Conservation (phyloP, 495 filamentous ascomycete species). For the Penicillium salamii region DNA sequence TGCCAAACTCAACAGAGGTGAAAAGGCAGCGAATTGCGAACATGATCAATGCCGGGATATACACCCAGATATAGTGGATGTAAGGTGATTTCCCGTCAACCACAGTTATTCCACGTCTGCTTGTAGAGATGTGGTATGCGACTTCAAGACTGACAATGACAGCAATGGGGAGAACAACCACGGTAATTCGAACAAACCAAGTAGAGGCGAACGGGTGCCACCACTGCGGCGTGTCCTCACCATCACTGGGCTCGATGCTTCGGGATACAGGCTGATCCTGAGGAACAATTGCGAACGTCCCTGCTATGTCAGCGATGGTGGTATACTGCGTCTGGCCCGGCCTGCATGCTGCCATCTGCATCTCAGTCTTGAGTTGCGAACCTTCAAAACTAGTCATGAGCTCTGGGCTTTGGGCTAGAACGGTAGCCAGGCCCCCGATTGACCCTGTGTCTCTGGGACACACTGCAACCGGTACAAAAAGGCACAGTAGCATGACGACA, state of each 20-base stretch:
- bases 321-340: background rate
- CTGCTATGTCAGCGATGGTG: background rate
- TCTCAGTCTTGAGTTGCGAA: background rate
- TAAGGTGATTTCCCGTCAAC: conserved; percentile 1
- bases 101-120: background rate
- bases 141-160: conserved; percentile 12
- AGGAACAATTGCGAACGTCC: background rate
- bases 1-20: conserved; percentile 2
- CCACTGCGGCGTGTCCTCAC: background rate
- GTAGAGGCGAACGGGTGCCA: conserved; percentile 8
- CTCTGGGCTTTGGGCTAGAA: conserved; percentile 9
- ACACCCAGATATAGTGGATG: conserved; percentile 17
- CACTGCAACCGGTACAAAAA: conserved; percentile 1
- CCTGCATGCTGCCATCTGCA: background rate
- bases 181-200: conserved; percentile 1
- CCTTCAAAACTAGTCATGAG: background rate
- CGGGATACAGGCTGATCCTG: background rate
- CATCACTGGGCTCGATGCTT: background rate
- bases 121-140: conserved; percentile 6
- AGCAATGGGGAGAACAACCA: conserved; percentile 6
- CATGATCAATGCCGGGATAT: conserved; percentile 21
- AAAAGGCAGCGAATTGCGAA: conserved; percentile 12
- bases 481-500: background rate
- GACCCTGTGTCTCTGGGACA: conserved; percentile 14
- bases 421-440: conserved; percentile 12